A percentile compares a stretch with the other conserved stretches of the same genome.
Conservation (phyloP, 192 early-diverging fungal species). For the Thoreauomyces humboldtii region DNA sequence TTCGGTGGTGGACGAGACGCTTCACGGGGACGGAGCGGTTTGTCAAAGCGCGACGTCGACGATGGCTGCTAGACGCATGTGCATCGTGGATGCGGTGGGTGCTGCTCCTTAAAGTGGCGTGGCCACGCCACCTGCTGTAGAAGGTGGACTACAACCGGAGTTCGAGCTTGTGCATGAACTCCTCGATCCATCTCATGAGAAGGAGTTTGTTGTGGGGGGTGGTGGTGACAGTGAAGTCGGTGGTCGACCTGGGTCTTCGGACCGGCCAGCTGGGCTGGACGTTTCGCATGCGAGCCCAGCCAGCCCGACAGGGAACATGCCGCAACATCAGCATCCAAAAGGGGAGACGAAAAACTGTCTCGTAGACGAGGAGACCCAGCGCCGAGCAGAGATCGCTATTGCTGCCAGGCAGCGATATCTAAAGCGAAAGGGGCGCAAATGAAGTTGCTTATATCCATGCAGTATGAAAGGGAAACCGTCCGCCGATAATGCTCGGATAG, state of each 20-base stretch:
- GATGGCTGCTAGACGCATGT: not conserved
- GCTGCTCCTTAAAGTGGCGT: not conserved
- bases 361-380: not conserved
- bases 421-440: conserved; percentile 20
- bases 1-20: conserved; percentile 27
- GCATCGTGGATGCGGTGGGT: not conserved
- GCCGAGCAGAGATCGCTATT: not conserved
- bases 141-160: conserved; percentile 8
- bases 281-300: not conserved
- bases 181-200: conserved; percentile 26
- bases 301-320: not conserved
- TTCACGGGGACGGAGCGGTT: conserved; percentile 4
- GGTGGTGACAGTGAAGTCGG: not conserved
- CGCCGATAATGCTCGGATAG: too few species aligned
- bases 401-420: conserved; percentile 39
- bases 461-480: too few species aligned
- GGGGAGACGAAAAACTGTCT: not conserved
- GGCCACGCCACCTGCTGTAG: not conserved
- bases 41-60: not conserved
- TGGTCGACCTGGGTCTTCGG: not conserved
- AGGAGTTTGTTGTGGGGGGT: not conserved
- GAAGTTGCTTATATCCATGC: too few species aligned
- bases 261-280: not conserved
- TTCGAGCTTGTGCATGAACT: conserved; percentile 34
- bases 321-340: not conserved